Evolutionary conservation across 345 rosid genomes (phyloP).

Genomic region (Eucalyptus marginata): DNA sequence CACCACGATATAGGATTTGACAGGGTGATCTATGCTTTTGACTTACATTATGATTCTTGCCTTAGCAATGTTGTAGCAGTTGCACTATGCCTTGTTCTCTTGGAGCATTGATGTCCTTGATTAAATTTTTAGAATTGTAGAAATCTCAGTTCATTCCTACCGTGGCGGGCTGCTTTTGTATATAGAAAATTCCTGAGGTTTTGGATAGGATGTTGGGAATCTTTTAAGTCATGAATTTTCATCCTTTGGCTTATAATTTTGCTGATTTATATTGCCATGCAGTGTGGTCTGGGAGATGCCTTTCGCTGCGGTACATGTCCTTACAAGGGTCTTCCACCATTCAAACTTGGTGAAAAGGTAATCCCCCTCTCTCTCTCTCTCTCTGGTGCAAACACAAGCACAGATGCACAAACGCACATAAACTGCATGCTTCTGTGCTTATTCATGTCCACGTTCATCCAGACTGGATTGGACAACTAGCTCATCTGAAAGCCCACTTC

Average conservation of each 20-base stretch:
- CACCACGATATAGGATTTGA: background rate
- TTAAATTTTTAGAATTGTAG: background rate
- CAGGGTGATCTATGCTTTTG: background rate
- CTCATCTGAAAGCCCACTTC: background rate
- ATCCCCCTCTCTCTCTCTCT: background rate
- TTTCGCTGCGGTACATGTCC: slow-evolving; percentile 95
- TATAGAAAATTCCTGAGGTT: background rate
- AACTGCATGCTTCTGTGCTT: background rate
- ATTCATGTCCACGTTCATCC: background rate
- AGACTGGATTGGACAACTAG: background rate
- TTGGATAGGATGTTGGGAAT: background rate
- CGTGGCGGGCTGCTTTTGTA: background rate
- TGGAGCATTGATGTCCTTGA: background rate
- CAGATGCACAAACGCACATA: background rate
- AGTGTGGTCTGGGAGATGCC: slow-evolving; percentile 98
- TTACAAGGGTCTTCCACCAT: slow-evolving; percentile 84
- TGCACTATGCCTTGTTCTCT: background rate
- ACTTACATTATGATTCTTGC: background rate
- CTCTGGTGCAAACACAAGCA: background rate
- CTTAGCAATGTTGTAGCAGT: background rate
- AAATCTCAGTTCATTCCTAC: background rate
- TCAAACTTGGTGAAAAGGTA: slow-evolving; percentile 95
- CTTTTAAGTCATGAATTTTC: background rate
- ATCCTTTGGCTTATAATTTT: background rate
- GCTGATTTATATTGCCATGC: background rate